Evolutionary conservation across 768 basidiomycete genomes (phyloP), one percentile per base, ranked within the genome.

Genomic region (Crepidotus variabilis): DNA sequence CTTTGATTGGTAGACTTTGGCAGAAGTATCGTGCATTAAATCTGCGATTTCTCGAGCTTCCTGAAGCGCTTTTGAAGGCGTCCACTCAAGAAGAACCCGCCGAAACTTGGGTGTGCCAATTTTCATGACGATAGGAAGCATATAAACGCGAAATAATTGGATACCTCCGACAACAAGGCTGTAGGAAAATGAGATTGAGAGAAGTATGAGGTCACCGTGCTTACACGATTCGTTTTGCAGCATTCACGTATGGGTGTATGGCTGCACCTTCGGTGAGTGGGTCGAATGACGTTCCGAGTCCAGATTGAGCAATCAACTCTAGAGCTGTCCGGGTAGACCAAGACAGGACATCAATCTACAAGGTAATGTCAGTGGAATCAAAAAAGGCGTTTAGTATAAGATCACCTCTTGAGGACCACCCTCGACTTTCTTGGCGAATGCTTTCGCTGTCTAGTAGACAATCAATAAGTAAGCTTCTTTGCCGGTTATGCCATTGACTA

Each of bases 281-380:
- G 57, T 78, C 77, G 39, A 79, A 78, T 13, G 72, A 73, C 49
- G 69, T 70, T 4, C 78, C 77, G n/a, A 83, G 67, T 2, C 80
- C 79, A 22, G 72, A 75, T 67, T 78, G 78, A 14, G 78, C 79
- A 50, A 83, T 75, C 36, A 81, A 67, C 56, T 82, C 80, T 20
- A 82, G 68, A 16, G 80, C 76, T 13, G 73, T 69, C 4, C 80
- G 71, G 11, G 75, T 65, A 64, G 72, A 71, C 75, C 76, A 78
- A 18, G 64, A 57, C 7, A 66, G 48, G 10, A 76, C 49, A 54
- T 78, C 74, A 24, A 78, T 62, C 73, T 76, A 50, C 22, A 47
- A 51, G 18, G 35, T 22, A 28, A 28, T 8, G 28, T 28, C 28
- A 28, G 8, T 8, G 8, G 8, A 28, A 28, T 3, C 4, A 8